phyloP scores from a whole-genome alignment of 495 filamentous ascomycete species.

The Poronia punctata region DNA sequence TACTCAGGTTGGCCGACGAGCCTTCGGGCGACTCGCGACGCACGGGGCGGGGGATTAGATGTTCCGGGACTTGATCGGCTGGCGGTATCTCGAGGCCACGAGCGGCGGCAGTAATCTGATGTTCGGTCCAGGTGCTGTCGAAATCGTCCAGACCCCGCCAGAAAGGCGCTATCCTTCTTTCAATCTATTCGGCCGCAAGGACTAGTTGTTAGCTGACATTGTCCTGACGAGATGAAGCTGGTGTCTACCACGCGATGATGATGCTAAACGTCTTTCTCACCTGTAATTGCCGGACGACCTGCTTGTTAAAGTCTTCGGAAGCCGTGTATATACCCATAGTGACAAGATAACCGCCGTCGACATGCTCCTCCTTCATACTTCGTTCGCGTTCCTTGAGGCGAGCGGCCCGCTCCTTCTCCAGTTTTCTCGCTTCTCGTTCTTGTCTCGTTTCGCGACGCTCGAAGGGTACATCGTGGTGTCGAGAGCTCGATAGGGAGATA shows the following conservation, averaged over 20 bases:
- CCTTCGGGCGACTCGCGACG: conserved; percentile 27
- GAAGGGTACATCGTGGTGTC: conserved; percentile 27
- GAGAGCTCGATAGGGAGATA: conserved; percentile 19
- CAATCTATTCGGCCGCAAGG: conserved; percentile 55
- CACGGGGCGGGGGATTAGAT: conserved; percentile 46
- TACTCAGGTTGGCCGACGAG: conserved; percentile 45
- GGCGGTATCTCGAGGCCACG: conserved; percentile 77
- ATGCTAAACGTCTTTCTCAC: too few relatives aligned
- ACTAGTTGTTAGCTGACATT: background rate
- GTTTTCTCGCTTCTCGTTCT: conserved; percentile 77
- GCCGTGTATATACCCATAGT: conserved; percentile 92
- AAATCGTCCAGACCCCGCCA: conserved; percentile 92
- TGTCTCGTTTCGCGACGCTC: conserved; percentile 79
- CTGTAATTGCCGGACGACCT: conserved; percentile 84
- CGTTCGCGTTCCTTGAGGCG: conserved; percentile 78
- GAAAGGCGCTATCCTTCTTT: conserved; percentile 86
- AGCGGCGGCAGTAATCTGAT: conserved; percentile 86
- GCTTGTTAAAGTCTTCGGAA: conserved; percentile 87
- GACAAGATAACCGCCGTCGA: conserved; percentile 91
- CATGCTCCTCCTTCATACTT: conserved; percentile 87
- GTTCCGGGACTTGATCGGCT: conserved; percentile 70
- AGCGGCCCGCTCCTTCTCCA: conserved; percentile 70
- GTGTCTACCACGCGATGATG: too few relatives aligned
- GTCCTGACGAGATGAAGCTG: background rate
- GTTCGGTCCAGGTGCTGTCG: conserved; percentile 81